A percentile compares a stretch with the other conserved stretches of the same genome.
phyloP scores from a whole-genome alignment of 177 flowering plant genomes.

The Vitis hybrid region DNA sequence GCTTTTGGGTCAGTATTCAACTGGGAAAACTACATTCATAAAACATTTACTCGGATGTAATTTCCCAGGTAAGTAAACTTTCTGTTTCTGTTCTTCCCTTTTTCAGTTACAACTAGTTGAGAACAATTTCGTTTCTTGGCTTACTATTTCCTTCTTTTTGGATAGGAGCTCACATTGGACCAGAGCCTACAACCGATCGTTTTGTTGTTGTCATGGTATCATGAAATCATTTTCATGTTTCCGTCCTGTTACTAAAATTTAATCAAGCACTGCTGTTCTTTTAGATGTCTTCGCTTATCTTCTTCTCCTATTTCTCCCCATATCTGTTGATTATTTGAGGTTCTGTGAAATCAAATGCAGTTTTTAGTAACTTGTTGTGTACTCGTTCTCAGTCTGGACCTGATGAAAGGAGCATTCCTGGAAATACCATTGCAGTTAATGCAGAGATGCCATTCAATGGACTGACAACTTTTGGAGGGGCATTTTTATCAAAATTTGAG shows the following conservation, averaged over 20 bases:
- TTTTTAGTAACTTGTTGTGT: not conserved
- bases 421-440: constrained; percentile 93
- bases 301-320: too few species aligned
- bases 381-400: constrained; percentile 66
- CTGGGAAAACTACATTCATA: constrained; percentile 96
- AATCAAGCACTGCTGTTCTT: not conserved
- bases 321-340: not conserved
- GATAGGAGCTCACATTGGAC: constrained; percentile 96
- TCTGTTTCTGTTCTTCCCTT: not conserved
- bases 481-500: constrained; percentile 92
- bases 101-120: not conserved
- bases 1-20: constrained; percentile 98
- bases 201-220: constrained; percentile 94
- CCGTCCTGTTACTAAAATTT: not conserved
- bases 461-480: constrained; percentile 82
- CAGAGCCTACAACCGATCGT: constrained; percentile 97
- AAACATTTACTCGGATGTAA: constrained; percentile 71
- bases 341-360: not conserved
- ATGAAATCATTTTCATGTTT: not conserved
- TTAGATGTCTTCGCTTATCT: not conserved
- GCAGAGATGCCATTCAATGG: constrained; percentile 95
- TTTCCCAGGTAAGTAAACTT: constrained; percentile 72
- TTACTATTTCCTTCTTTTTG: not conserved
- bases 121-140: not conserved
- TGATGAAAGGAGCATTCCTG: constrained; percentile 90